These are phyloP conservation scores for Oenanthe javanica DNA, from an alignment of 140 eudicot genomes.

Conservation along the genomic window DNA sequence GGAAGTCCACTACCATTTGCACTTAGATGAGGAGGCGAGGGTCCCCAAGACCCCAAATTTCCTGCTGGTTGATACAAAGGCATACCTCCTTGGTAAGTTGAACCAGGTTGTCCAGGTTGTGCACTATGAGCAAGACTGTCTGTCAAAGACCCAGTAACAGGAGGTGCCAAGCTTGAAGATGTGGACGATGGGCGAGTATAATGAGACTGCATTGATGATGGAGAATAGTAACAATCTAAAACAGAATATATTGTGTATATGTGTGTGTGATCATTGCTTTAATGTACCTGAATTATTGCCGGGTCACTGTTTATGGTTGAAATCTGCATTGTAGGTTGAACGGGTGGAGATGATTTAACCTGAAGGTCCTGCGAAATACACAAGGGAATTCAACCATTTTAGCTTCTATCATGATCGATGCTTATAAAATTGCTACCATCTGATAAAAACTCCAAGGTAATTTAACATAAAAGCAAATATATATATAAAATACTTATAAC, in stretches of 20 bases:
- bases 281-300: constrained; percentile 29
- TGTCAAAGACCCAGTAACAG: constrained; percentile 9
- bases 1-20: constrained; percentile 21
- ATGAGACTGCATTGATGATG: constrained; percentile 21
- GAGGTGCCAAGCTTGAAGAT: constrained; percentile 15
- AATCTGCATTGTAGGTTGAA: constrained; percentile 48
- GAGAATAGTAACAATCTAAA: not conserved
- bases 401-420: not conserved
- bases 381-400: not conserved
- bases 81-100: constrained; percentile 17
- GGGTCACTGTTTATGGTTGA: constrained; percentile 32
- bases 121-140: constrained; percentile 14
- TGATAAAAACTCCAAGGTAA: not conserved
- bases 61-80: constrained; percentile 24
- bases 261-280: not conserved
- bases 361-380: constrained; percentile 55
- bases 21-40: constrained; percentile 15
- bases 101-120: constrained; percentile 16
- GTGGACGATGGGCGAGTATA: constrained; percentile 24
- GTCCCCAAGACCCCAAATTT: constrained; percentile 23
- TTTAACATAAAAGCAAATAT: not conserved
- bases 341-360: constrained; percentile 64
- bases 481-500: not conserved
- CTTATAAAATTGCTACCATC: not conserved
- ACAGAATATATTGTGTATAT: not conserved